Base-by-base conservation (phyloP, 805 yeast species). In the Candida maesae region DNA sequence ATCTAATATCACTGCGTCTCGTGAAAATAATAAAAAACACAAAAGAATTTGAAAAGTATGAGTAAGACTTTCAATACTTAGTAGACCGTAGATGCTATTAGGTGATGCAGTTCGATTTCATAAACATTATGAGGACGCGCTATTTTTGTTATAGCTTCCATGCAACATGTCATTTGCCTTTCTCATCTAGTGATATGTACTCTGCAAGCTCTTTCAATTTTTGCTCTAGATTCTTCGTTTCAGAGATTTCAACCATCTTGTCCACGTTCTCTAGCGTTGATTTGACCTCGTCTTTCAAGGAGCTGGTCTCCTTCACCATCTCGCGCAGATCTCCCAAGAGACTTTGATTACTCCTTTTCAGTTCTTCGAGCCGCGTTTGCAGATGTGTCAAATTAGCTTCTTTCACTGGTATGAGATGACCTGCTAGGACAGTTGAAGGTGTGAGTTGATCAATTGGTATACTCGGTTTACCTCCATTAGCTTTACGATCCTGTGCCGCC, bases 401-500 rank as follows among this genome's bases (percentile, higher is more conserved):
- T 25, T 56, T 56, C 3, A 52, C 32, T 2, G 60, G 59, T 20
- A 56, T 39, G 14, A 56, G 24, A 35, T 55, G 59, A n/a, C 58
- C 46, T 4, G 49, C 37, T 0, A 56, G 38, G 3, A 56, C 48
- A 15, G 38, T 48, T 11, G 38, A 28, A 1, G 59, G 46, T 5
- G 51, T 47, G 10, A 56, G 19, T 13, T 49, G 53, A 15, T 51
- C 57, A 15, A 52, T 42, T 33, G 52, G 47, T 25, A 42, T 35
- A n/a, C 17, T 38, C 13, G 35, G 9, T 4, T 27, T 27, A 11
- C 35, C 42, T 2, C 32, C 36, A 14, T 19, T 15, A 11, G 27
- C 23, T 27, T 47, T 39, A 31, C 52, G 40, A 11, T 30, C 35
- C 15, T 44, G 51, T 3, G 77, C 77, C 8, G 45, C 47, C 10